phyloP scores from a whole-genome alignment of 2,329 filamentous ascomycete species.

The Ascochyta pisi region DNA sequence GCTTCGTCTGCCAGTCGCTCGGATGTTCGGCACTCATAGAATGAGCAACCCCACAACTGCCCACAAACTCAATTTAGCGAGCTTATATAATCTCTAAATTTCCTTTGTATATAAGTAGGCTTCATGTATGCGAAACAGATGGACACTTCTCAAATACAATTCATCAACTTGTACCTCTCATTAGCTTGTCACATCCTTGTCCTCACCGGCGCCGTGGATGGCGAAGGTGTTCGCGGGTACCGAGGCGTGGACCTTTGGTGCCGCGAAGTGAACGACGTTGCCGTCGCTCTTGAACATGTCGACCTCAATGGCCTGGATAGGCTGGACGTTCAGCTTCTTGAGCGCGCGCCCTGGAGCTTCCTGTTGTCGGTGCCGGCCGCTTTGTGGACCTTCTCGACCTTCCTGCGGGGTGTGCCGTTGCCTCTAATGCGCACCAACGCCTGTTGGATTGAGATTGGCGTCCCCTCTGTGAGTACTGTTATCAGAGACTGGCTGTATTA shows the following conservation, averaged over 20 bases:
- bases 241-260: conserved; percentile 96
- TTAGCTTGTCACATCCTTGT: conserved; percentile 87
- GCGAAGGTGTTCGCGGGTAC: conserved; percentile 99
- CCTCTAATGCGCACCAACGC: conserved; percentile 63
- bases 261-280: conserved; percentile 99
- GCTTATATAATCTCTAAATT: too few species aligned
- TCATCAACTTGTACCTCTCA: too few species aligned
- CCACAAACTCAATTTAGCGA: too few species aligned
- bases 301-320: conserved; percentile 98
- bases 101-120: too few species aligned
- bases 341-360: conserved; percentile 92
- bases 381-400: conserved; percentile 97
- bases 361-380: conserved; percentile 96
- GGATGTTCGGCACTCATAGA: too few species aligned
- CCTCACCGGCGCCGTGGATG: conserved; percentile 98
- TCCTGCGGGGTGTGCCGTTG: conserved; percentile 97
- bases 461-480: too few species aligned
- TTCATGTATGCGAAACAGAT: too few species aligned
- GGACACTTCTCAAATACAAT: too few species aligned
- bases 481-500: too few species aligned
- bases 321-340: conserved; percentile 99
- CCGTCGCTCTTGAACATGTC: conserved; percentile 99
- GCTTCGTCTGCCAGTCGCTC: too few species aligned
- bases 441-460: too few species aligned
- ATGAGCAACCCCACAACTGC: too few species aligned